phyloP scores from a whole-genome alignment of 768 basidiomycete genomes.

The Xerocomus brunneocitrinus region DNA sequence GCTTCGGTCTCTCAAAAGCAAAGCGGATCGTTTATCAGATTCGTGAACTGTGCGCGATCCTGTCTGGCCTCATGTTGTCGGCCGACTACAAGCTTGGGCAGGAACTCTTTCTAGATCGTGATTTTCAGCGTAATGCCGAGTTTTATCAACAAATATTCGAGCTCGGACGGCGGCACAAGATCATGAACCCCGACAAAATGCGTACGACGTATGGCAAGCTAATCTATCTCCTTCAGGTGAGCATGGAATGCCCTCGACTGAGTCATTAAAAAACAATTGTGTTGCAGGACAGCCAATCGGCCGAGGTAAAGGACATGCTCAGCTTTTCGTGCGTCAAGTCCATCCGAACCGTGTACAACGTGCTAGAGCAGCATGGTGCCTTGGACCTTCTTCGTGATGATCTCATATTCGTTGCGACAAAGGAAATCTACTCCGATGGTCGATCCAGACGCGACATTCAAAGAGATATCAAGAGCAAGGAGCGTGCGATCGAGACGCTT shows the following conservation, averaged over 20 bases:
- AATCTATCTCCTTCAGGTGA: conserved; percentile 76
- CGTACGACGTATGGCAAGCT: conserved; percentile 84
- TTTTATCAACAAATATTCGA: conserved; percentile 82
- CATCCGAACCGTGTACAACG: conserved; percentile 67
- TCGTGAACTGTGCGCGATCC: conserved; percentile 80
- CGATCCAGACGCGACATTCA: conserved; percentile 76
- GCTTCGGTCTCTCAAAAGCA: conserved; percentile 75
- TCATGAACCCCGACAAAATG: conserved; percentile 93
- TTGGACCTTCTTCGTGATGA: conserved; percentile 72
- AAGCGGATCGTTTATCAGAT: conserved; percentile 86
- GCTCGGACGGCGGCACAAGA: conserved; percentile 80
- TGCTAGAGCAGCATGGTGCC: conserved; percentile 63
- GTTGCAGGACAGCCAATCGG: conserved; percentile 73
- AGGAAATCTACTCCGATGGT: conserved; percentile 73
- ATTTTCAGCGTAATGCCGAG: conserved; percentile 73
- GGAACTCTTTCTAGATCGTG: conserved; percentile 75
- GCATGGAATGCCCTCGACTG: conserved; percentile 8
- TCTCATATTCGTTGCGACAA: conserved; percentile 69
- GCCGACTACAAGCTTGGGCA: conserved; percentile 90
- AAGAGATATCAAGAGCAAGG: conserved; percentile 78
- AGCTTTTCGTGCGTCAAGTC: conserved; percentile 75
- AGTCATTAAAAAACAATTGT: background rate
- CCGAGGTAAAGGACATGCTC: conserved; percentile 75
- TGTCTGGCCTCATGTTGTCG: conserved; percentile 76
- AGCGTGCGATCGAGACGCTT: conserved; percentile 77